Base-by-base conservation (phyloP, 495 filamentous ascomycete genomes). In the Penicillium ucsense region DNA sequence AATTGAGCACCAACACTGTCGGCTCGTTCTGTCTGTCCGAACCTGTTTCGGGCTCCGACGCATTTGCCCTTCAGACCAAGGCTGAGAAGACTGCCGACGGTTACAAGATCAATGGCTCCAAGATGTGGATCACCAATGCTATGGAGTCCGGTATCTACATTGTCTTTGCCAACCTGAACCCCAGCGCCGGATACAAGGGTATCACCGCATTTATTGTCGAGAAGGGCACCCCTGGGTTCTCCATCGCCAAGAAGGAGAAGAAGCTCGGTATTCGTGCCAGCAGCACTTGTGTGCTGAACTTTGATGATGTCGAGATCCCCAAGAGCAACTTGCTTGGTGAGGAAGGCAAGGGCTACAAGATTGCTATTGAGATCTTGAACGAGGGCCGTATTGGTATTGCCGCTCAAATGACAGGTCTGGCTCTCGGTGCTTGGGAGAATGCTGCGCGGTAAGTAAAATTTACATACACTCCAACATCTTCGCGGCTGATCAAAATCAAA, bases 51-150 rank as follows among this genome's bases (percentile, higher is more conserved):
- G 92, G 92, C 3, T 91, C 86, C 6, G 92, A 99, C 66, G 94
- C 92, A 11, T 99, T 99, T 62, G 94, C 94, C 0, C 79, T 99
- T 43, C 81, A 86, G 49, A 96, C 92, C 44, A 85, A 85, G 63
- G 92, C 92, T 29, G 74, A 76, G 54, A 83, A 82, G 65, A 85
- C 81, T 29, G 76, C 83, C 34, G 79, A 82, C 51, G 87, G 89
- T 11, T 97, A 87, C 68, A 84, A 77, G 65, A 83, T 99, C 62
- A 86, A 80, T 45, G 92, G 92, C 42, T 81, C 78, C 61, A 99
- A 99, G 77, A 97, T 96, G 91, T 99, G 92, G 92, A 99, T 99
- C 66, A 96, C 92, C 49, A 99, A 97, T 71, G 80, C 84, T 43
- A 83, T 89, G 71, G 94, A 99, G 72, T 82, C 91, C 3, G 85